Evolutionary conservation across 352 stramenopile species (phyloP).

Genomic region (Halophytophthora batemanensis): DNA sequence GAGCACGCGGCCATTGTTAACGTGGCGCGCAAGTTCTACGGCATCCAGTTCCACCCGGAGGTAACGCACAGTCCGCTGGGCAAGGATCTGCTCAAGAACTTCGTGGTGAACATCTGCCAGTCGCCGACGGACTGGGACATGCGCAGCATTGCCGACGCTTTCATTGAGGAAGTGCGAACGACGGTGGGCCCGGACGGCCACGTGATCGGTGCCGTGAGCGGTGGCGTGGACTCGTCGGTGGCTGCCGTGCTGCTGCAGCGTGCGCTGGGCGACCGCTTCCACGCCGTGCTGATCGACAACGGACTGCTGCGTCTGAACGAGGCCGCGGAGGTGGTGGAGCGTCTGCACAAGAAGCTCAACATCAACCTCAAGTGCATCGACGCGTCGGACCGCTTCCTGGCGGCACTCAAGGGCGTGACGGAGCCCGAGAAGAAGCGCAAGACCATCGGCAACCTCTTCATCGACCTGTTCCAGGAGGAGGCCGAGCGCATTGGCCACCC

Average conservation of each 20-base stretch:
- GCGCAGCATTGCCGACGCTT: constrained; percentile 91
- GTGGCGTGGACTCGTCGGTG: constrained; percentile 98
- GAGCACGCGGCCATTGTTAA: constrained; percentile 96
- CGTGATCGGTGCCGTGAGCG: constrained; percentile 98
- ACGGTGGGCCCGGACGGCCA: constrained; percentile 93
- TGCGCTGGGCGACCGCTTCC: constrained; percentile 97
- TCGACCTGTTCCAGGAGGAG: constrained; percentile 97
- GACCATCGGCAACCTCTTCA: constrained; percentile 99
- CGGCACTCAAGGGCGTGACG: constrained; percentile 90
- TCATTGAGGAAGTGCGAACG: constrained; percentile 87
- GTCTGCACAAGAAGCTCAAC: constrained; percentile 85
- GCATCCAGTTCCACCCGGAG: constrained; percentile 97
- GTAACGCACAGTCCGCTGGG: constrained; percentile 97
- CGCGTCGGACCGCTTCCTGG: constrained; percentile 95
- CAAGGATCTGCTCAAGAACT: constrained; percentile 96
- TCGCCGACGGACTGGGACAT: constrained; percentile 98
- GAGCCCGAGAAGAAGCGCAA: constrained; percentile 99
- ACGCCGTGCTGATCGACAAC: constrained; percentile 99
- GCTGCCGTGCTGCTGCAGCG: constrained; percentile 96
- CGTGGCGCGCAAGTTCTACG: constrained; percentile 92
- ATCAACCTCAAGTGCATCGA: constrained; percentile 98
- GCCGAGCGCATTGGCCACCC: constrained; percentile 75
- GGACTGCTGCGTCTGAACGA: constrained; percentile 97
- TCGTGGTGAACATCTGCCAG: constrained; percentile 95
- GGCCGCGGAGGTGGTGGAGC: constrained; percentile 87